Conservation (phyloP, 768 basidiomycete genomes). For the Candolleomyces aberdarensis region DNA sequence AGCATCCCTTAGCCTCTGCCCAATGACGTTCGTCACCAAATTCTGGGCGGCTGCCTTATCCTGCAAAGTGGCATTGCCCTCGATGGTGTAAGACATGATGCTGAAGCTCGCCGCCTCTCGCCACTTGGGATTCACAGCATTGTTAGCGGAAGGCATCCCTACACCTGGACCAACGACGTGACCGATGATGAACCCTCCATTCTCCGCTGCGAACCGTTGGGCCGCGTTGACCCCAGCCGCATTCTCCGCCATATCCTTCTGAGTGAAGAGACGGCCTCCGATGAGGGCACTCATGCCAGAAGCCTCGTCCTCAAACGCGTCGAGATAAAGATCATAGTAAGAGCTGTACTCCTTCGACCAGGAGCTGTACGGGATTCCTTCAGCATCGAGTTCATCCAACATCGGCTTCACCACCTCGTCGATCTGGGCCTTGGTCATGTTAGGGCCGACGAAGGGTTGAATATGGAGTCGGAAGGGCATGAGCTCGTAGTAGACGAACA, state of each 20-base stretch:
- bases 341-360: constrained; percentile 8
- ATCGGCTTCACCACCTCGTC: constrained; percentile 10
- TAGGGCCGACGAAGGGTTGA: constrained; percentile 13
- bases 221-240: constrained; percentile 8
- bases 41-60: constrained; percentile 10
- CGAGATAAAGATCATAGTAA: constrained; percentile 15
- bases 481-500: constrained; percentile 14
- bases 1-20: constrained; percentile 8
- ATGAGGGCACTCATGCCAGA: constrained; percentile 1
- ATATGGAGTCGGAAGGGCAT: constrained; percentile 6
- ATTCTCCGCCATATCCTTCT: constrained; percentile 9
- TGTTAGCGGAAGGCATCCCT: constrained; percentile 3
- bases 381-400: constrained; percentile 7
- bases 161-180: constrained; percentile 7
- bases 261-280: constrained; percentile 12
- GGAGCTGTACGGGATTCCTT: constrained; percentile 9
- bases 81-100: not conserved
- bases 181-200: constrained; percentile 11
- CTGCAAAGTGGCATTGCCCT: constrained; percentile 3
- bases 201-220: constrained; percentile 1
- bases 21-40: constrained; percentile 11
- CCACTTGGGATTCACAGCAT: constrained; percentile 9
- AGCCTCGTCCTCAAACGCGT: constrained; percentile 13
- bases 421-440: constrained; percentile 9
- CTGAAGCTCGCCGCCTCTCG: constrained; percentile 3